phyloP scores from a whole-genome alignment of 768 basidiomycete species.

The Coprinopsis strossmayeri region DNA sequence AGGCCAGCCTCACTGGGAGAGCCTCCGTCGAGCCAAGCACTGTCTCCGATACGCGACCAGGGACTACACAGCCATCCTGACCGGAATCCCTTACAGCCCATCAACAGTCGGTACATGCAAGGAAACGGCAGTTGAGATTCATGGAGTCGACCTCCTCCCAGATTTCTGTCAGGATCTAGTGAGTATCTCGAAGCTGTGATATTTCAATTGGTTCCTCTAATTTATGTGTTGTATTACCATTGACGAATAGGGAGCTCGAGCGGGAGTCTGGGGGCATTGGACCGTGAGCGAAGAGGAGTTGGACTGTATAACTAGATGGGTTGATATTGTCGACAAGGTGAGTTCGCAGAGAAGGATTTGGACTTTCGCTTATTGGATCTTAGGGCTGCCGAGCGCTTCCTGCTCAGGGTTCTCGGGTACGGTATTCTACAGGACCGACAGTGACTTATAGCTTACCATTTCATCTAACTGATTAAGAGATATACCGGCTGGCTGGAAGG shows the following conservation, averaged over 20 bases:
- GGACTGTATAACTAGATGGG: constrained; percentile 22
- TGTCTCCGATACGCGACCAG: constrained; percentile 24
- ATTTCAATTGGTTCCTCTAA: background rate
- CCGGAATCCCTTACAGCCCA: constrained; percentile 1
- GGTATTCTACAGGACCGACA: too few species aligned
- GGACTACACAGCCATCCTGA: constrained; percentile 21
- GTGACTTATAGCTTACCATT: background rate
- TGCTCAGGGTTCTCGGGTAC: too few species aligned
- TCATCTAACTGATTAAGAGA: constrained; percentile 6
- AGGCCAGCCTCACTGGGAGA: constrained; percentile 12
- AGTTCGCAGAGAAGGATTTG: too few species aligned
- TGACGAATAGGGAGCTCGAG: constrained; percentile 17
- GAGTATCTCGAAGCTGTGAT: background rate
- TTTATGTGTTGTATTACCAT: background rate
- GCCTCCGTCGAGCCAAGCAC: constrained; percentile 13
- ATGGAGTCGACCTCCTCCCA: constrained; percentile 15
- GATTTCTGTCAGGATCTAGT: constrained; percentile 25
- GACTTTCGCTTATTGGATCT: too few species aligned
- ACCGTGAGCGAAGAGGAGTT: constrained; percentile 20
- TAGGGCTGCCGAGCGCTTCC: background rate
- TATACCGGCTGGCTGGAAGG: constrained; percentile 20
- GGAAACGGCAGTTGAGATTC: constrained; percentile 20
- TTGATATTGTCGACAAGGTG: constrained; percentile 21
- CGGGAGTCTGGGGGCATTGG: constrained; percentile 25
- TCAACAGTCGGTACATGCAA: constrained; percentile 18